A percentile compares a stretch with the other conserved stretches of the same genome.
Conservation (phyloP, 495 filamentous ascomycete species). For the Entonaema liquescens region DNA sequence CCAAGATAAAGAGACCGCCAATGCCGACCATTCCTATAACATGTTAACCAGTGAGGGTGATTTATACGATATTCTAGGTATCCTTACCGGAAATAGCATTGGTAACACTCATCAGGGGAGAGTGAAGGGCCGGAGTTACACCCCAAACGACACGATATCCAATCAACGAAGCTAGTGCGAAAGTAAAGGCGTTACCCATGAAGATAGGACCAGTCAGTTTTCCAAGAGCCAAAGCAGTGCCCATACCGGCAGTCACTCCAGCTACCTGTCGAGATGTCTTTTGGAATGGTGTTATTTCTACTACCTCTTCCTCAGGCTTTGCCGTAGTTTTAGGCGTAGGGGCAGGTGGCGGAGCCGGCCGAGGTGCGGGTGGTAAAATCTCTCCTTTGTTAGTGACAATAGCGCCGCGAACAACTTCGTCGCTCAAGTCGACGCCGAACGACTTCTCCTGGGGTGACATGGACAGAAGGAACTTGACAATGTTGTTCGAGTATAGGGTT, state of each 20-base stretch:
- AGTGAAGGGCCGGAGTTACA: constrained; percentile 77
- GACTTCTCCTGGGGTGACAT: constrained; percentile 77
- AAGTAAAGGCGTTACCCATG: constrained; percentile 83
- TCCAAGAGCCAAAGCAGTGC: constrained; percentile 72
- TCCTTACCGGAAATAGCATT: constrained; percentile 79
- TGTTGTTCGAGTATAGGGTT: constrained; percentile 86
- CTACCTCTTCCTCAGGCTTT: constrained; percentile 63
- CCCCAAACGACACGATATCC: constrained; percentile 86
- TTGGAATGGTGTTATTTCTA: constrained; percentile 79
- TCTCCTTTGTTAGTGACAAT: constrained; percentile 79
- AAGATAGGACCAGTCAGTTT: constrained; percentile 80
- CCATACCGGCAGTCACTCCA: constrained; percentile 75
- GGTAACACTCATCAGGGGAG: constrained; percentile 84
- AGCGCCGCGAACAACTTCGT: constrained; percentile 81
- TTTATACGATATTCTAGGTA: background rate
- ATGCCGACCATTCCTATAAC: constrained; percentile 73
- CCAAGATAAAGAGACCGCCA: constrained; percentile 83
- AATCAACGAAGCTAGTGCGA: constrained; percentile 78
- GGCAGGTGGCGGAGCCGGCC: constrained; percentile 72
- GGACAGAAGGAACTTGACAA: constrained; percentile 81
- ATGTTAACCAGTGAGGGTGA: constrained; percentile 38
- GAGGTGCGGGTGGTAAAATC: constrained; percentile 75
- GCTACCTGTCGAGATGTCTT: constrained; percentile 75
- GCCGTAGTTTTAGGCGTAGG: constrained; percentile 60
- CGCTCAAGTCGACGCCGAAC: constrained; percentile 76